phyloP scores from a whole-genome alignment of 139 green algal species.

The Chlamydomonas sp. region DNA sequence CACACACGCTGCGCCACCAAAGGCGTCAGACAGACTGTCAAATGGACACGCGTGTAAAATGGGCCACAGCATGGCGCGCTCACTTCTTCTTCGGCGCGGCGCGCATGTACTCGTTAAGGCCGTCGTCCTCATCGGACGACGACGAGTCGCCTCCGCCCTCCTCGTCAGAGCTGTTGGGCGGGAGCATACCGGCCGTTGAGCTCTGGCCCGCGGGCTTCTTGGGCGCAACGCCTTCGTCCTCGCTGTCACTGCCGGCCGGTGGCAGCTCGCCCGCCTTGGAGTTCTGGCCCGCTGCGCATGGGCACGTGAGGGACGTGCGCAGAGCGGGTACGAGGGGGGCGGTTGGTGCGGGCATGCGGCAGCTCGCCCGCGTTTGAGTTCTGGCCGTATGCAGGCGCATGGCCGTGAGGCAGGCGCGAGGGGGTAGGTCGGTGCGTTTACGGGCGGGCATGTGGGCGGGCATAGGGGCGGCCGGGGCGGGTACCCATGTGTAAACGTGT shows the following conservation, averaged over 20 bases:
- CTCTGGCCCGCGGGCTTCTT: not conserved
- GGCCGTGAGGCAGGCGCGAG: too few species aligned
- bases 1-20: too few species aligned
- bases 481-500: too few species aligned
- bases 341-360: conserved; percentile 6
- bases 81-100: not conserved
- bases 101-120: conserved; percentile 4
- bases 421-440: too few species aligned
- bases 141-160: not conserved
- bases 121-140: not conserved
- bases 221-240: conserved; percentile 1
- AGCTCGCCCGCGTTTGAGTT: conserved; percentile 8
- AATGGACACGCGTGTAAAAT: too few species aligned
- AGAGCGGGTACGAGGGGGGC: too few species aligned
- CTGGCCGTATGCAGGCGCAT: conserved; percentile 5
- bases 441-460: too few species aligned
- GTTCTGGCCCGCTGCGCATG: conserved; percentile 7
- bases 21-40: too few species aligned
- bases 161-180: conserved; percentile 6
- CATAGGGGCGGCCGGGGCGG: too few species aligned
- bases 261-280: conserved; percentile 8
- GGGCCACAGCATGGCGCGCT: conserved; percentile 1
- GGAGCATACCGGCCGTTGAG: conserved; percentile 1
- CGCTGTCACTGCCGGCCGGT: conserved; percentile 13
- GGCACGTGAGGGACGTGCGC: too few species aligned